Evolutionary conservation across 2,329 filamentous ascomycete species (phyloP).

Genomic region (Davidsoniella virescens): DNA sequence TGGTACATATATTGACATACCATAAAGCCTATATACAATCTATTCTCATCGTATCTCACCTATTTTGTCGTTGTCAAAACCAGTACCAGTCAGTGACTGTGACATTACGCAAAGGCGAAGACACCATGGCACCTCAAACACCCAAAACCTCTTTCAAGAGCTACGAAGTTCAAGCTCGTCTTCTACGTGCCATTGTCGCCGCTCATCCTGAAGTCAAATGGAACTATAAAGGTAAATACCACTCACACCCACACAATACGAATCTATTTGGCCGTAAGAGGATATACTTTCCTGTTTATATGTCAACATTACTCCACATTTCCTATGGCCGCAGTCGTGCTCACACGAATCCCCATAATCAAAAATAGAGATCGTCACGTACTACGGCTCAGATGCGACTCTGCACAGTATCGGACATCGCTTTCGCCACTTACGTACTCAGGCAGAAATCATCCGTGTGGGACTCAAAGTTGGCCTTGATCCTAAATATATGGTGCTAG

Average conservation of each 20-base stretch:
- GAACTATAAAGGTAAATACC: slow-evolving; percentile 42
- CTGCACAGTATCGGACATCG: slow-evolving; percentile 33
- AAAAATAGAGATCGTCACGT: slow-evolving; percentile 28
- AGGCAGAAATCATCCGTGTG: slow-evolving; percentile 24
- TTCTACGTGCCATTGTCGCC: slow-evolving; percentile 44
- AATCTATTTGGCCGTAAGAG: too few species aligned
- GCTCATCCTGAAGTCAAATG: slow-evolving; percentile 37
- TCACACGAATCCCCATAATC: background rate
- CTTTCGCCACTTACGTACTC: slow-evolving; percentile 30
- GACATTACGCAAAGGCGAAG: too few species aligned
- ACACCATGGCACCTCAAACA: slow-evolving; percentile 27
- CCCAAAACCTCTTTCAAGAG: slow-evolving; percentile 39
- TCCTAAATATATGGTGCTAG: slow-evolving; percentile 26
- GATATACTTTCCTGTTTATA: background rate
- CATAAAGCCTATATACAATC: too few species aligned
- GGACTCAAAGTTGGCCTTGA: slow-evolving; percentile 24
- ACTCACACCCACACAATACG: background rate
- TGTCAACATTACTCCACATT: background rate
- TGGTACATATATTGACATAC: too few species aligned
- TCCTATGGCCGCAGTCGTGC: background rate
- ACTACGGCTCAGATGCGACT: slow-evolving; percentile 34
- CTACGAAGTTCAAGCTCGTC: slow-evolving; percentile 42
- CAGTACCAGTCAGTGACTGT: too few species aligned
- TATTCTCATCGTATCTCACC: too few species aligned
- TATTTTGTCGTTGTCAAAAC: too few species aligned